Conservation (phyloP, 163 green algal species). For the Scenedesmus sp. region DNA sequence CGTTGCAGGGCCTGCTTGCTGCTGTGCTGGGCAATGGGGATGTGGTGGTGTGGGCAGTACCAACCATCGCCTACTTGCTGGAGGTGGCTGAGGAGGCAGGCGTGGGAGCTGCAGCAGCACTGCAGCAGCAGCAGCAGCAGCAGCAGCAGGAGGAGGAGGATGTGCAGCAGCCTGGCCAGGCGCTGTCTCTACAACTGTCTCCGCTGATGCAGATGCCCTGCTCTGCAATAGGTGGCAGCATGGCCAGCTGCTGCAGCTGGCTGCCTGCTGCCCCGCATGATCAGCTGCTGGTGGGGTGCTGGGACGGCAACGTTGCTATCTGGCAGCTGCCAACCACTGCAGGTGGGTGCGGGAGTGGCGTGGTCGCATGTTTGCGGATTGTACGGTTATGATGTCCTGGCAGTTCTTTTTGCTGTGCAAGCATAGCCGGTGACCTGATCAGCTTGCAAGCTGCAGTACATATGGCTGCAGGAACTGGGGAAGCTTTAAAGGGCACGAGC, state of each 20-base stretch:
- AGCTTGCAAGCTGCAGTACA: too few relatives aligned
- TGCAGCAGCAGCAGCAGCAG: conserved; percentile 47
- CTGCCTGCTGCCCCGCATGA: conserved; percentile 43
- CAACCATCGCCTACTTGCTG: conserved; percentile 3
- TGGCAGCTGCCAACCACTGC: conserved; percentile 53
- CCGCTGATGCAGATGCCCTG: conserved; percentile 11
- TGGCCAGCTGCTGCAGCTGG: conserved; percentile 59
- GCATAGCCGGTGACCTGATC: too few relatives aligned
- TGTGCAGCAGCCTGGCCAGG: conserved; percentile 25
- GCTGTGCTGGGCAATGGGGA: conserved; percentile 62
- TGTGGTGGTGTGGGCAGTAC: conserved; percentile 53
- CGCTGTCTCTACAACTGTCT: conserved; percentile 16
- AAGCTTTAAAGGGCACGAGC: too few relatives aligned
- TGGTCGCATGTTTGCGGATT: neutral
- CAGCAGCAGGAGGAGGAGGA: too few relatives aligned
- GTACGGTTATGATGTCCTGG: too few relatives aligned
- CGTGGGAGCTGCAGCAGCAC: neutral
- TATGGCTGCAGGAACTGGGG: too few relatives aligned
- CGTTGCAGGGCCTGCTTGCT: conserved; percentile 61
- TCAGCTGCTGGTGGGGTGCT: conserved; percentile 63
- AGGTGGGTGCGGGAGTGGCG: neutral
- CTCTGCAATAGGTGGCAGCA: conserved; percentile 38
- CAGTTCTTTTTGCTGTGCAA: too few relatives aligned
- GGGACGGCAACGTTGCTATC: conserved; percentile 59
- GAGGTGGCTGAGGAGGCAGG: conserved; percentile 4